A percentile compares a stretch with the other conserved stretches of the same genome.
phyloP scores from a whole-genome alignment of 2,329 filamentous ascomycete genomes.

The Monascus ruber region DNA sequence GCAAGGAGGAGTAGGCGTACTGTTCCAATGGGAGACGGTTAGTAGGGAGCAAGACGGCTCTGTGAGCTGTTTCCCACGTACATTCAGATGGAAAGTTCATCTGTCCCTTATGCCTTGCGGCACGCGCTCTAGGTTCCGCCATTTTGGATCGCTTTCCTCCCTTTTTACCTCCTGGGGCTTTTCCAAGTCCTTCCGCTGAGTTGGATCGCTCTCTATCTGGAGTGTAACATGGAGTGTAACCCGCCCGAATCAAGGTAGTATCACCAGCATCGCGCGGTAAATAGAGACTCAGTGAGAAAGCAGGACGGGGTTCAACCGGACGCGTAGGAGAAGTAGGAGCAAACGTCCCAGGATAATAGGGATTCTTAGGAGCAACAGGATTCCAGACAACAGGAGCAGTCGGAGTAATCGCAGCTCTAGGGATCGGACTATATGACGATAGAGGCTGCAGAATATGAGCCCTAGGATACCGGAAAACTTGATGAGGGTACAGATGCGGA shows the following conservation, averaged over 20 bases:
- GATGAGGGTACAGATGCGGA: background rate
- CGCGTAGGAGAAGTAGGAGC: too few relatives aligned
- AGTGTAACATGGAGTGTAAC: constrained; percentile 13
- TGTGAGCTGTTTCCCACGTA: constrained; percentile 29
- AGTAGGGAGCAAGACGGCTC: too few relatives aligned
- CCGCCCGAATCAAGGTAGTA: constrained; percentile 11
- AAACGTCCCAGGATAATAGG: too few relatives aligned
- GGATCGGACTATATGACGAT: too few relatives aligned
- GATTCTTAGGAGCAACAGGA: too few relatives aligned
- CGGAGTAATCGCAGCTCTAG: too few relatives aligned
- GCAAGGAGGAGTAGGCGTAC: constrained; percentile 34
- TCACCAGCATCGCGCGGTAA: constrained; percentile 4
- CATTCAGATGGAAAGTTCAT: constrained; percentile 68
- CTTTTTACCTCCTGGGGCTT: constrained; percentile 1
- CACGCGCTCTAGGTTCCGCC: constrained; percentile 67
- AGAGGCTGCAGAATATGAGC: too few relatives aligned
- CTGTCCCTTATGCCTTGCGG: constrained; percentile 69
- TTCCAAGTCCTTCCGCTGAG: background rate
- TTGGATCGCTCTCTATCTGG: constrained; percentile 1
- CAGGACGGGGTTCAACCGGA: too few relatives aligned
- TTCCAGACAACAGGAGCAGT: too few relatives aligned
- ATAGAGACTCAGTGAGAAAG: too few relatives aligned
- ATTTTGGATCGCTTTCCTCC: constrained; percentile 18
- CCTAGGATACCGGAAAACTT: background rate
- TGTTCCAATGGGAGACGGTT: constrained; percentile 5